Percentiles rank a stretch among this genome's conserved stretches.
phyloP scores from a whole-genome alignment of 805 yeast genomes.

The Kuraishia ogatae region DNA sequence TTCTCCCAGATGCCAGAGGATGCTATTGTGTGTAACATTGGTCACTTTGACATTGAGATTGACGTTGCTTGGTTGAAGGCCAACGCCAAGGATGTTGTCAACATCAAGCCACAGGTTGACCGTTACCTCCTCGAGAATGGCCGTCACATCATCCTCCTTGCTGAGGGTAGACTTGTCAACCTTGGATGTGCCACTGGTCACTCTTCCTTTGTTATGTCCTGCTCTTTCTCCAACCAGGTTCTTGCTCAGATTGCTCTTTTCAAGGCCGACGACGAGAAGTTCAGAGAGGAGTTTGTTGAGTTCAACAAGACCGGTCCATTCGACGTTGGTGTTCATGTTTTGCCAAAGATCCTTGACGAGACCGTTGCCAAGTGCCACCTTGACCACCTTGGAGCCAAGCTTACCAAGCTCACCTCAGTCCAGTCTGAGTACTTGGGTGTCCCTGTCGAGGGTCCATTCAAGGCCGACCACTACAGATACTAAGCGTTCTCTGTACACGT shows the following conservation, averaged over 20 bases:
- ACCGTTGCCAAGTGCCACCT: constrained; percentile 96
- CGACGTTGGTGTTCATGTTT: constrained; percentile 84
- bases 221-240: constrained; percentile 99
- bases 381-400: constrained; percentile 86
- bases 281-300: constrained; percentile 79
- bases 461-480: constrained; percentile 97
- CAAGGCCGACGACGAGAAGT: constrained; percentile 76
- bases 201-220: constrained; percentile 97
- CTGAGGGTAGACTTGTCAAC: constrained; percentile 99
- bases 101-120: constrained; percentile 99
- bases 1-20: constrained; percentile 95
- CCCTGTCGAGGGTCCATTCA: constrained; percentile 92
- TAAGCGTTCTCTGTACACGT: constrained; percentile 27
- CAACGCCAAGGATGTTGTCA: constrained; percentile 86
- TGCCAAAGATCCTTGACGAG: constrained; percentile 98
- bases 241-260: constrained; percentile 96
- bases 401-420: constrained; percentile 62
- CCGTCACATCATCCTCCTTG: constrained; percentile 89
- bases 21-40: constrained; percentile 99
- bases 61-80: constrained; percentile 98
- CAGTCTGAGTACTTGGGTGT: constrained; percentile 95
- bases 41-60: constrained; percentile 98
- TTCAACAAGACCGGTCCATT: constrained; percentile 90
- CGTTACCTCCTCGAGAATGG: constrained; percentile 86
- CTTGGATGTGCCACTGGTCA: constrained; percentile 99